Evolutionary conservation across 345 rosid species (phyloP).

Genomic region (Leavenworthia alabamica): DNA sequence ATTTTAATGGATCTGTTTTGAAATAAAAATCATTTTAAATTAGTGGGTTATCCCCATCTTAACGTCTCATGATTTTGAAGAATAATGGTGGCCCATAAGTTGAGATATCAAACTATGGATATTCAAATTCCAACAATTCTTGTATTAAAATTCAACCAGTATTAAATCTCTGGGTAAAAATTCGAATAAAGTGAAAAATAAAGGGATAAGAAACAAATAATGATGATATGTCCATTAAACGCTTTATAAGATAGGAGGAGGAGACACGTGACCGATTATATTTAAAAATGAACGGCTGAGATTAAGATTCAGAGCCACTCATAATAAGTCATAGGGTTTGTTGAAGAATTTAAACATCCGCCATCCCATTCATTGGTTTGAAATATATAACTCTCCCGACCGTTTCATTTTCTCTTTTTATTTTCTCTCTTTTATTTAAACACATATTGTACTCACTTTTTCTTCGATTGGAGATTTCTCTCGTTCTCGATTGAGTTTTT

Average conservation of each 20-base stretch:
- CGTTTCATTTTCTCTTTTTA: slow-evolving; percentile 38
- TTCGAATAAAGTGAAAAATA: too few species aligned
- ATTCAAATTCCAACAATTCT: not conserved
- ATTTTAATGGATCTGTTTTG: too few species aligned
- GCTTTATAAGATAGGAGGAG: slow-evolving; percentile 20
- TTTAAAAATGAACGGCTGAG: slow-evolving; percentile 36
- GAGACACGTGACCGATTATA: not conserved
- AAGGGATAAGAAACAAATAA: too few species aligned
- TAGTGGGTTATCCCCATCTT: too few species aligned
- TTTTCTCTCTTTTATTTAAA: too few species aligned
- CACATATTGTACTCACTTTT: too few species aligned
- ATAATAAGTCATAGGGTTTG: slow-evolving; percentile 40
- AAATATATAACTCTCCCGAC: slow-evolving; percentile 40
- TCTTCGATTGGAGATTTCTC: slow-evolving; percentile 32
- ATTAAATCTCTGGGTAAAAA: too few species aligned
- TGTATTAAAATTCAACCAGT: not conserved
- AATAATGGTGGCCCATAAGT: too few species aligned
- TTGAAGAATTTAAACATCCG: slow-evolving; percentile 41
- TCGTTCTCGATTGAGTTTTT: not conserved
- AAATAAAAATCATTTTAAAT: too few species aligned
- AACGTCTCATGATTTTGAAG: slow-evolving; percentile 3
- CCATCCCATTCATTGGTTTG: slow-evolving; percentile 62
- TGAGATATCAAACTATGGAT: too few species aligned
- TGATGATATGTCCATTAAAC: slow-evolving; percentile 40
- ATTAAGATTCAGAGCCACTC: slow-evolving; percentile 26